Percentiles rank a stretch among this genome's conserved stretches.
phyloP scores from a whole-genome alignment of 2,329 filamentous ascomycete genomes.

The Beauveria brongniartii region DNA sequence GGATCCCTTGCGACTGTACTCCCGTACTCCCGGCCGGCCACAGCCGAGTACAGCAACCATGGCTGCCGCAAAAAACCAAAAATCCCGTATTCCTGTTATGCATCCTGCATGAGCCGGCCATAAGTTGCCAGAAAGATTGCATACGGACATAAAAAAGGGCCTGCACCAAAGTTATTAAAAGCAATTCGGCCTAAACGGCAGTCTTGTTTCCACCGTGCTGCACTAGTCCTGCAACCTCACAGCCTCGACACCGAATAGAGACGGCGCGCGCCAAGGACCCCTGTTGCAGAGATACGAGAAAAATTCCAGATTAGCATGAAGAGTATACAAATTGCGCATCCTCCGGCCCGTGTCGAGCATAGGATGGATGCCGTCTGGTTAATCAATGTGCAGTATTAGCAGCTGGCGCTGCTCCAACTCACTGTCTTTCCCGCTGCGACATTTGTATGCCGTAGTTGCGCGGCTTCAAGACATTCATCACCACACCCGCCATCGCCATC shows the following conservation, averaged over 20 bases:
- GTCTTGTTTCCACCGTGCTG: not conserved
- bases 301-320: not conserved
- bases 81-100: not conserved
- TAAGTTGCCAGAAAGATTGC: no score
- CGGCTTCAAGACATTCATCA: not conserved
- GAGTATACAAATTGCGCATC: not conserved
- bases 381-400: not conserved
- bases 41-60: no score
- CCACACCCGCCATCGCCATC: not conserved
- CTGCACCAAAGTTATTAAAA: not conserved
- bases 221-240: not conserved
- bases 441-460: no score
- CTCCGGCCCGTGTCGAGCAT: not conserved
- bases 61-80: no score
- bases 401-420: not conserved
- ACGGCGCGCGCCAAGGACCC: not conserved
- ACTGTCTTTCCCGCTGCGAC: no score
- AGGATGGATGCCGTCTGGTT: not conserved
- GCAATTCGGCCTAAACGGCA: slow-evolving; percentile 1
- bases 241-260: not conserved
- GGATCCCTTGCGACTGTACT: no score
- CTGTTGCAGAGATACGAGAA: slow-evolving; percentile 5
- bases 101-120: not conserved
- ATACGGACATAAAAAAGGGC: no score
- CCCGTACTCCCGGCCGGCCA: no score